phyloP scores from a whole-genome alignment of 2,329 filamentous ascomycete species.

The Chaetomium sp. region DNA sequence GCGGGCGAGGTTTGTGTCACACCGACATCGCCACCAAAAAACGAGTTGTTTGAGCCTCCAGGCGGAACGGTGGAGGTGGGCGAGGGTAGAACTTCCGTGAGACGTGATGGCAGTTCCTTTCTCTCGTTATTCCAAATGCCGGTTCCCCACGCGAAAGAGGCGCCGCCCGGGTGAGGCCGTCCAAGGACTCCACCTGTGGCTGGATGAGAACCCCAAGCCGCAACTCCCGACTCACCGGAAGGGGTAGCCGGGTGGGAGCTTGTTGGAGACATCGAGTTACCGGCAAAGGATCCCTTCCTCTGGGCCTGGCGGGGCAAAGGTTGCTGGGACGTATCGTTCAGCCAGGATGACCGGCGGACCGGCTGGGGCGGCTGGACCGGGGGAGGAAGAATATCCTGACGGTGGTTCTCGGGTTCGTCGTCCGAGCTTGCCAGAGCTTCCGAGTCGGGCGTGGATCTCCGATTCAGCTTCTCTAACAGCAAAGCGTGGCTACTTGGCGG shows the following conservation, averaged over 20 bases:
- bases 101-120: slow-evolving; percentile 73
- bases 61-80: slow-evolving; percentile 65
- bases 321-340: slow-evolving; percentile 72
- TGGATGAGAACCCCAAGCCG: slow-evolving; percentile 58
- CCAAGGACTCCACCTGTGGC: slow-evolving; percentile 51
- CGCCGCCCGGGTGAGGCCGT: slow-evolving; percentile 50
- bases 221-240: slow-evolving; percentile 61
- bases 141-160: slow-evolving; percentile 70
- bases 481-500: slow-evolving; percentile 63
- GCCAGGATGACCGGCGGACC: slow-evolving; percentile 76
- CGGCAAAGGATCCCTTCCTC: slow-evolving; percentile 76
- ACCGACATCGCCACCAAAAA: slow-evolving; percentile 52
- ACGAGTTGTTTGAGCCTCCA: slow-evolving; percentile 47
- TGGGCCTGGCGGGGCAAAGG: slow-evolving; percentile 62
- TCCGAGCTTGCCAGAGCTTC: slow-evolving; percentile 93
- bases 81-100: slow-evolving; percentile 74
- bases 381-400: slow-evolving; percentile 54
- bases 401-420: slow-evolving; percentile 76
- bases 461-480: slow-evolving; percentile 74
- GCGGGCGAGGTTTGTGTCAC: slow-evolving; percentile 54
- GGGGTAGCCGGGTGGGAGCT: slow-evolving; percentile 81
- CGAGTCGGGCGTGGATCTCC: slow-evolving; percentile 89
- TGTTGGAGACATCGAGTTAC: slow-evolving; percentile 75
- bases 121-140: slow-evolving; percentile 82
- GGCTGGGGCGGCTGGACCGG: slow-evolving; percentile 59